Evolutionary conservation across 2,329 filamentous ascomycete genomes (phyloP).

Genomic region (Coniella lustricola): DNA sequence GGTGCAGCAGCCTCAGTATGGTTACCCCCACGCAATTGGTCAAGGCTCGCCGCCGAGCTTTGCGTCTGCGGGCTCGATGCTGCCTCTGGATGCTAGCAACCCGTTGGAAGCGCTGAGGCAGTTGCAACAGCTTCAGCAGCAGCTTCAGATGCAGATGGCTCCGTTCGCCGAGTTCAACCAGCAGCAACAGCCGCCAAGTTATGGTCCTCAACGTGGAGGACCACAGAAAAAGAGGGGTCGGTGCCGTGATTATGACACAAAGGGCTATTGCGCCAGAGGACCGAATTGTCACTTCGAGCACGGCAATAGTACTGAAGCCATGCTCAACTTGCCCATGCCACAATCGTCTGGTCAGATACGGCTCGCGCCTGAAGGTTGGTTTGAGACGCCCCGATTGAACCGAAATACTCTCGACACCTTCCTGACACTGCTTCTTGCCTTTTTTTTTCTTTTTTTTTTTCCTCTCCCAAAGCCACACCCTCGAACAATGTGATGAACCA

Average conservation of each 20-base stretch:
- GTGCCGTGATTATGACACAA: constrained; percentile 65
- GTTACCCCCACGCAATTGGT: not conserved
- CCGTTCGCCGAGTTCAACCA: constrained; percentile 29
- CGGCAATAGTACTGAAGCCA: constrained; percentile 47
- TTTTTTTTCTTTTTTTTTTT: no score
- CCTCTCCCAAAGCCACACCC: no score
- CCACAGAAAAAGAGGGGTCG: constrained; percentile 36
- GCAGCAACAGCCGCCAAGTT: constrained; percentile 6
- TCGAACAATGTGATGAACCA: no score
- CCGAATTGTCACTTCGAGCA: constrained; percentile 65
- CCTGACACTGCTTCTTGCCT: no score
- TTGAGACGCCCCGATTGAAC: not conserved
- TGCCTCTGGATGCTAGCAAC: constrained; percentile 47
- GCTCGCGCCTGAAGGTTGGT: constrained; percentile 27
- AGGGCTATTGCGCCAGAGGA: constrained; percentile 64
- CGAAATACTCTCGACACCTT: no score
- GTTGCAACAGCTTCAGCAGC: constrained; percentile 57
- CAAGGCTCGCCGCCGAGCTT: constrained; percentile 20
- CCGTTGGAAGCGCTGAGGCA: constrained; percentile 56
- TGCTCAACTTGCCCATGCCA: constrained; percentile 20
- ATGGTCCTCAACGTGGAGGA: constrained; percentile 17
- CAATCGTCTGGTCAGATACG: constrained; percentile 21
- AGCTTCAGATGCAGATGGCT: constrained; percentile 43
- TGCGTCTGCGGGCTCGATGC: constrained; percentile 26
- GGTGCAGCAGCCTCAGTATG: constrained; percentile 16